These are phyloP conservation scores for Sordaria brevicollis DNA, from an alignment of 495 filamentous ascomycete genomes.

Conservation along the genomic window DNA sequence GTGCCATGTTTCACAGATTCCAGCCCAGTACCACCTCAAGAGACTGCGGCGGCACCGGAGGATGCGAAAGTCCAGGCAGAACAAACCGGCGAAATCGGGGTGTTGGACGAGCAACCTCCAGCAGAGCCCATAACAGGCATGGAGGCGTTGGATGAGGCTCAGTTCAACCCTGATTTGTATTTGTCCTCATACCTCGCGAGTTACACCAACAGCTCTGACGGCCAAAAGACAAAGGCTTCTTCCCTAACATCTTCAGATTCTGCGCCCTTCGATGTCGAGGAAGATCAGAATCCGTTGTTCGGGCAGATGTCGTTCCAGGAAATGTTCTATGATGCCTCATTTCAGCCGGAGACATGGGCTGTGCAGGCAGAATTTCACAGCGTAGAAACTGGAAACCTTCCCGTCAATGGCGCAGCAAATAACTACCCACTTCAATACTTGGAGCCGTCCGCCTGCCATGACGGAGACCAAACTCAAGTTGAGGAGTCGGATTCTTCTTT, in stretches of 20 bases:
- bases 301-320: neutral
- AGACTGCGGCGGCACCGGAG: neutral
- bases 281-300: neutral
- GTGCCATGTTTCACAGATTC: neutral
- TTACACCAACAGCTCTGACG: neutral
- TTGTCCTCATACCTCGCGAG: neutral
- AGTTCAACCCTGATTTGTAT: neutral
- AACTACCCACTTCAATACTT: neutral
- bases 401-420: neutral
- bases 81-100: neutral
- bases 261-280: neutral
- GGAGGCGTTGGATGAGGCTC: too few relatives aligned
- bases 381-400: neutral
- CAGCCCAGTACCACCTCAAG: neutral
- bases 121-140: too few relatives aligned
- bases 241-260: neutral
- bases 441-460: neutral
- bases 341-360: neutral
- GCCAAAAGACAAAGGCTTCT: neutral
- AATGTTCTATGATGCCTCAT: neutral
- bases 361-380: neutral
- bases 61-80: neutral
- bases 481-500: neutral
- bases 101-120: neutral
- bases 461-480: neutral